Evolutionary conservation across 2,329 filamentous ascomycete species (phyloP).

Genomic region (Sarocladium strictum): DNA sequence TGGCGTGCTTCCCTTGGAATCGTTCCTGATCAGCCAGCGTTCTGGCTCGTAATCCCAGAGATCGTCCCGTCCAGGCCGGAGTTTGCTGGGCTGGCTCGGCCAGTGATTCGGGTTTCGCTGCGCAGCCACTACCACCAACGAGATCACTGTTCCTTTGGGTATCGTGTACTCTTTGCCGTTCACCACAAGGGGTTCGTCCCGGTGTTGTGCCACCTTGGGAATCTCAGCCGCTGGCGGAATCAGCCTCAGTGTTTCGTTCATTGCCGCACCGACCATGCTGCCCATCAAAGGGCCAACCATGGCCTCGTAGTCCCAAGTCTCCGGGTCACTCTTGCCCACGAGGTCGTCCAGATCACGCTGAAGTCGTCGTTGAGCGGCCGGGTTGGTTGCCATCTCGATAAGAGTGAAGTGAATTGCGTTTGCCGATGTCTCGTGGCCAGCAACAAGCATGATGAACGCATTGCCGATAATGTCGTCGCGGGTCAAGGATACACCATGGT

Average conservation of each 20-base stretch:
- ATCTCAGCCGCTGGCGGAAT: slow-evolving; percentile 67
- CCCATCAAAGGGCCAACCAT: slow-evolving; percentile 60
- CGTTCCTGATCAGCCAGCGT: slow-evolving; percentile 55
- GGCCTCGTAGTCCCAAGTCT: slow-evolving; percentile 65
- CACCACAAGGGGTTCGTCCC: slow-evolving; percentile 52
- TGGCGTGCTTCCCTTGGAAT: slow-evolving; percentile 12
- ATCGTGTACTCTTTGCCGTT: slow-evolving; percentile 53
- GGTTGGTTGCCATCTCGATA: slow-evolving; percentile 60
- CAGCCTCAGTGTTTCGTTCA: slow-evolving; percentile 72
- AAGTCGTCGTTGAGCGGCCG: slow-evolving; percentile 55
- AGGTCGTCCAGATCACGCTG: slow-evolving; percentile 65
- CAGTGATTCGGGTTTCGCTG: slow-evolving; percentile 70
- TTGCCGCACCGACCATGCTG: slow-evolving; percentile 65
- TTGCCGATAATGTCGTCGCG: slow-evolving; percentile 68
- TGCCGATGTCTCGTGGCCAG: slow-evolving; percentile 77
- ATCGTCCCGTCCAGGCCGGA: slow-evolving; percentile 43
- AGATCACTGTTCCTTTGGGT: slow-evolving; percentile 50
- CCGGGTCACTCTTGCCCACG: slow-evolving; percentile 48
- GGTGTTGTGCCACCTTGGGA: slow-evolving; percentile 55
- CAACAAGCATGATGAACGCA: slow-evolving; percentile 61
- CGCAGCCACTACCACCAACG: slow-evolving; percentile 46
- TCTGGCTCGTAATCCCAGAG: slow-evolving; percentile 65
- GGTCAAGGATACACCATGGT: slow-evolving; percentile 33
- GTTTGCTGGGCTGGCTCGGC: slow-evolving; percentile 48
- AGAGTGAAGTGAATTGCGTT: slow-evolving; percentile 69